Base-by-base conservation (phyloP, 805 yeast genomes). In the Pichia phayaonensis region DNA sequence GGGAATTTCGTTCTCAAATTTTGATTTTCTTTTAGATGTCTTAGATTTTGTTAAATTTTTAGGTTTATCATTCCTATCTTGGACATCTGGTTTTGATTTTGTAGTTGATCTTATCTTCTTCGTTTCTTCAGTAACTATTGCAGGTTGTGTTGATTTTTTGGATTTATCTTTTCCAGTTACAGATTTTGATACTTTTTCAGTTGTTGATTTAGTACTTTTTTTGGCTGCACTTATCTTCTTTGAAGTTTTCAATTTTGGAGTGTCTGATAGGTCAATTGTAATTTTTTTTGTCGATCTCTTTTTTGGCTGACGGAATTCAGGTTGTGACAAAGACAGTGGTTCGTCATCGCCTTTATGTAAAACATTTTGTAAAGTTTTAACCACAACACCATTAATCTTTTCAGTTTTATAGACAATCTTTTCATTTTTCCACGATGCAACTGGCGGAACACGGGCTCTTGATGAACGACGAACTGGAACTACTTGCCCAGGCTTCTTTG, bases 361-460 rank as follows among this genome's bases (percentile, higher is more conserved):
- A 38, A 85, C 80, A 55, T 77, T 80, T 48, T 76, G 74, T 24
- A 84, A 74, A 42, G 79, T 78, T 47, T 81, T 80, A 8, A 83
- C 74, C 8, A 77, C 72, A 20, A 73, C 68, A 48, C 77, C 78
- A 6, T 77, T 73, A 50, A 74, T 76, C 18, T 56, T 62, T 20
- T 57, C 64, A 8, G 68, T 59, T 41, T 73, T 70, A 60, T 85
- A 89, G 3, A 86, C 77, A 29, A 85, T 77, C 53, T 80, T 72
- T 65, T 89, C 96, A 60, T 86, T 86, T 62, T 86, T 78, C 96
- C 96, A 89, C 62, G 75, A 86, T 2, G 88, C 90, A 55, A 89
- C 68, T 0, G 95, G 92, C 4, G 83, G 77, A 8, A 85, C 74
- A 54, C 78, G 76, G 0, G 79, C 76, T 59, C 96, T 73, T 31